Evolutionary conservation across 768 basidiomycete species (phyloP), one percentile per base, ranked within the genome.

Genomic region (Mycena belliarum): DNA sequence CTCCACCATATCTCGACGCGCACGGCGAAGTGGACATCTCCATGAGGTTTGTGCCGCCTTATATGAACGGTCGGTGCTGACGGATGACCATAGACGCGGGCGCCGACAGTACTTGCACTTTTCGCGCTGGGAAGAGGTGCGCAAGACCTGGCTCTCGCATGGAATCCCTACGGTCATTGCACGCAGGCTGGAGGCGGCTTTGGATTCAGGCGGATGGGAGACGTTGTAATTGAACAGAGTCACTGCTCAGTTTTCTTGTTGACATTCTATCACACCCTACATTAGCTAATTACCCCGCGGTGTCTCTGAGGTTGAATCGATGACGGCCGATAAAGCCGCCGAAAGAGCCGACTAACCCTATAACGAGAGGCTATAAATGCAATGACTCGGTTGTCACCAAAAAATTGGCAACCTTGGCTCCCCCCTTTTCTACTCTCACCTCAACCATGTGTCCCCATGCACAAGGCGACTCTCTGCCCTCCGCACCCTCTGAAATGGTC

Each of bases 1-100:
- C 85, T 15, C 90, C 95, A 28, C 95, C 96, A 0, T 98, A 97
- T 66, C 81, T 98, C 38, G 97, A 99, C 65, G 83, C 84, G 1
- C 97, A 98, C 59, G 97, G 96, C 1, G 97, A 98, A 66, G 82
- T 93, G 2, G 96, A 98, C 70, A 78, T 91, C 14, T 89, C 89
- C 3, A 93, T 96, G 88, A 86, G 93, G 95, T 93, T 65, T 55
- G 80, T 68, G 20, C 10, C 44, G 1, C 3, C 16, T 14, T 1
- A n/a, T 24, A 38, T n/a, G 10, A 3, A 40, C n/a, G 42, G 26
- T 50, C 47, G 26, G 53, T 23, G 48, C 21, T 29, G 15, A 46
- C 15, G 49, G 14, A 21, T 29, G 50, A 20, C 45, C 23, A 20
- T 56, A 95, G 95, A 69, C 87, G 94, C 9, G 94, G 93, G 2